Conservation (phyloP, 768 basidiomycete species). For the Imleria badia region DNA sequence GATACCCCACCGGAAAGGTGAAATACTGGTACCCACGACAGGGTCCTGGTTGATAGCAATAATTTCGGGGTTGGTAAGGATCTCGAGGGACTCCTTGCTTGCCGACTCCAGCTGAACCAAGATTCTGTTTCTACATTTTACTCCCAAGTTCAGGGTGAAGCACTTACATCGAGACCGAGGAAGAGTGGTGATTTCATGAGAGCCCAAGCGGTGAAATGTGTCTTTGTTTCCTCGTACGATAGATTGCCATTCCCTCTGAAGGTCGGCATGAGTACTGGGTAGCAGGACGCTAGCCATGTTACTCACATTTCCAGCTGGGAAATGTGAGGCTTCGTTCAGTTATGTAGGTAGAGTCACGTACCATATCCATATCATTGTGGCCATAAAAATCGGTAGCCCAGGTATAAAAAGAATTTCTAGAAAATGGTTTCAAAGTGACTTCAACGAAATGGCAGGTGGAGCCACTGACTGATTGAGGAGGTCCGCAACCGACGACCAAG, state of each 20-base stretch:
- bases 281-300: neutral
- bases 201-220: constrained; percentile 74
- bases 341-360: constrained; percentile 26
- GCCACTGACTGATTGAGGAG: constrained; percentile 54
- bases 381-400: constrained; percentile 67
- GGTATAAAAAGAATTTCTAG: constrained; percentile 65
- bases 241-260: constrained; percentile 61
- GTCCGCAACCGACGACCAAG: constrained; percentile 49
- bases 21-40: constrained; percentile 56
- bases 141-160: constrained; percentile 6
- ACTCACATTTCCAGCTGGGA: constrained; percentile 55
- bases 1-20: constrained; percentile 68
- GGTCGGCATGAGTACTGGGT: neutral
- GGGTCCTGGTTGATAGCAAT: constrained; percentile 71
- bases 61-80: constrained; percentile 63
- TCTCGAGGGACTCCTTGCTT: constrained; percentile 49
- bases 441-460: neutral
- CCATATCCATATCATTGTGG: constrained; percentile 69
- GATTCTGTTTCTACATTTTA: neutral
- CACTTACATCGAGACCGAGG: constrained; percentile 55
- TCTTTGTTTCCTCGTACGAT: constrained; percentile 61
- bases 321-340: neutral
- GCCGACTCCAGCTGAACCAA: constrained; percentile 47
- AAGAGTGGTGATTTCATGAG: constrained; percentile 68
- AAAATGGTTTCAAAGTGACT: neutral